Percentiles rank a stretch among this genome's conserved stretches.
These are phyloP conservation scores for Pestalotiopsis sp. DNA, from an alignment of 2,329 filamentous ascomycete species.

Conservation along the genomic window DNA sequence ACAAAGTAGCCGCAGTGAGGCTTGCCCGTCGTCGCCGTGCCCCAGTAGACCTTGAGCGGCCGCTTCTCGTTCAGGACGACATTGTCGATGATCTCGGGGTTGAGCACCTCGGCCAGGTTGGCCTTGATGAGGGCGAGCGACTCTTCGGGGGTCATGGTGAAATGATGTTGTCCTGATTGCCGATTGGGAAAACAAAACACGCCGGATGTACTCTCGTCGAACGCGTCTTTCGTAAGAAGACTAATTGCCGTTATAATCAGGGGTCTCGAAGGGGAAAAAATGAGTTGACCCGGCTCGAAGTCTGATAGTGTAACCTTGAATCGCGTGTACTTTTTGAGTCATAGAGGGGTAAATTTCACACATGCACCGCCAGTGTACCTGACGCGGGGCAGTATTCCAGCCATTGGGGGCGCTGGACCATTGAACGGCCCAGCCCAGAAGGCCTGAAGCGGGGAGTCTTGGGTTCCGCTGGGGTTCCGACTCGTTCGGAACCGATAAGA, in stretches of 20 bases:
- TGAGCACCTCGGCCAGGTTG: conserved; percentile 82
- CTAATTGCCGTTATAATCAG: background rate
- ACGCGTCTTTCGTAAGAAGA: background rate
- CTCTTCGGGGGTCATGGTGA: conserved; percentile 16
- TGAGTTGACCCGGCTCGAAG: background rate
- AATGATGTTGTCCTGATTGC: conserved; percentile 11
- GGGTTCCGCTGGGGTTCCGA: background rate
- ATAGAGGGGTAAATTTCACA: conserved; percentile 14
- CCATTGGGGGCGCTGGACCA: background rate
- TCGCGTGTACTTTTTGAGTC: conserved; percentile 9
- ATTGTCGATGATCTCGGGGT: conserved; percentile 80
- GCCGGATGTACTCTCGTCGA: background rate
- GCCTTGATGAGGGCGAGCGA: conserved; percentile 71
- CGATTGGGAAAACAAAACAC: background rate
- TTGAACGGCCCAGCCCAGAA: background rate
- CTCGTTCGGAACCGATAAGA: too few species aligned
- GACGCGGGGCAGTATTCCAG: background rate
- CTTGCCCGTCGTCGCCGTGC: conserved; percentile 82
- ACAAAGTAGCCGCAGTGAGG: conserved; percentile 92
- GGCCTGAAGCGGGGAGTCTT: background rate
- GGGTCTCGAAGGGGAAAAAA: background rate
- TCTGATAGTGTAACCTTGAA: background rate
- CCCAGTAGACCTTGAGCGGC: conserved; percentile 83
- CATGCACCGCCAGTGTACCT: background rate
- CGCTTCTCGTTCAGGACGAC: conserved; percentile 70